Percentiles rank a stretch among this genome's conserved stretches.
Conservation (phyloP, 768 basidiomycete species). For the Tylopilus sp. region DNA sequence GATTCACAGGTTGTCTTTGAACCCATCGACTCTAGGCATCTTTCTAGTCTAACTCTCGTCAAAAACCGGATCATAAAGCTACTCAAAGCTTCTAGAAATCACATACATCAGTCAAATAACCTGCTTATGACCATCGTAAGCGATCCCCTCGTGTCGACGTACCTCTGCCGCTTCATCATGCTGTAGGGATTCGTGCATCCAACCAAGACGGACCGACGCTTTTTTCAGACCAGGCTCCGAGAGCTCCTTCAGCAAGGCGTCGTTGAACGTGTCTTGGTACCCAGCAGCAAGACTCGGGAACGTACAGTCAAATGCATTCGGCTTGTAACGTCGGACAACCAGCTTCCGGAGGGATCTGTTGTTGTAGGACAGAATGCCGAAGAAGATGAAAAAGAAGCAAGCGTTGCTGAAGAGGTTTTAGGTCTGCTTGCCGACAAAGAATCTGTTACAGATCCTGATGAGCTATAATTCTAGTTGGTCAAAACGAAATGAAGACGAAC, state of each 20-base stretch:
- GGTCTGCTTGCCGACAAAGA: conserved; percentile 24
- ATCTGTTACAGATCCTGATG: neutral
- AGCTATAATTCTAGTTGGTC: conserved; percentile 25
- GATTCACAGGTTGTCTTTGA: conserved; percentile 50
- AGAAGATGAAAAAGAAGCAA: conserved; percentile 38
- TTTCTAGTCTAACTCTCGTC: conserved; percentile 72
- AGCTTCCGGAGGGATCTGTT: conserved; percentile 33
- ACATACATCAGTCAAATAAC: conserved; percentile 71
- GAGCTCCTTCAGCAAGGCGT: conserved; percentile 71
- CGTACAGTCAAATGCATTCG: conserved; percentile 64
- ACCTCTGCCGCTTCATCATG: conserved; percentile 1
- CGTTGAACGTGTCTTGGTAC: conserved; percentile 72
- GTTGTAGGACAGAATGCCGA: conserved; percentile 35
- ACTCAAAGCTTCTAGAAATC: conserved; percentile 63
- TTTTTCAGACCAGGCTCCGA: conserved; percentile 71
- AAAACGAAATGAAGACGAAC: conserved; percentile 51
- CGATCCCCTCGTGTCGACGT: conserved; percentile 3
- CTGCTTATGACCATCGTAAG: conserved; percentile 75
- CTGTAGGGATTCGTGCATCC: conserved; percentile 72
- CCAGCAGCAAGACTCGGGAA: conserved; percentile 48
- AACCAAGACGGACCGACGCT: conserved; percentile 74
- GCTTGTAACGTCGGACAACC: conserved; percentile 45
- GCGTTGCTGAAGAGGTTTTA: conserved; percentile 28
- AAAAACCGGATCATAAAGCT: conserved; percentile 68
- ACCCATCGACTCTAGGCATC: conserved; percentile 72